Percentiles rank a stretch among this genome's conserved stretches.
phyloP scores from a whole-genome alignment of 208 protist species.

The Crithidia mellificae region DNA sequence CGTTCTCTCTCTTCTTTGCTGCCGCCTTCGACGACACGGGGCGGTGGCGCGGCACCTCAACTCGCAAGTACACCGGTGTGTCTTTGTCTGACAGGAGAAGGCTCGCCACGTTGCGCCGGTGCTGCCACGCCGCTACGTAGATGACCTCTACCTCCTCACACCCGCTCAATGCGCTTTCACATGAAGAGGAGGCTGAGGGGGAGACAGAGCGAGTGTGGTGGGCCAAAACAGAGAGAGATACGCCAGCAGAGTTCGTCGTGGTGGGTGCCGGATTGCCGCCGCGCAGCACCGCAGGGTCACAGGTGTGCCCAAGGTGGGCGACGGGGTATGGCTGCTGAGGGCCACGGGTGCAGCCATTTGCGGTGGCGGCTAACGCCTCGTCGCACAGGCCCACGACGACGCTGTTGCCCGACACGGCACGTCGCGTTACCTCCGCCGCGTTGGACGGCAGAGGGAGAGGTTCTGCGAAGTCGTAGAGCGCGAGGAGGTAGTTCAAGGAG shows the following conservation, averaged over 20 bases:
- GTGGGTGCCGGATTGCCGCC: too few species aligned
- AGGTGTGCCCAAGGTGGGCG: slow-evolving; percentile 26
- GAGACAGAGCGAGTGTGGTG: slow-evolving; percentile 1
- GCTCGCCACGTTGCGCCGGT: slow-evolving; percentile 15
- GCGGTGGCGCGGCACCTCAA: slow-evolving; percentile 20
- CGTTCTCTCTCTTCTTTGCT: too few species aligned
- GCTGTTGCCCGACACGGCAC: slow-evolving; percentile 12
- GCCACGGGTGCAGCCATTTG: slow-evolving; percentile 29
- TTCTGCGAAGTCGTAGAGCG: slow-evolving; percentile 25
- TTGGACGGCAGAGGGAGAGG: not conserved
- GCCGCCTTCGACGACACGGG: too few species aligned
- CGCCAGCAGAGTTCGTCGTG: slow-evolving; percentile 18
- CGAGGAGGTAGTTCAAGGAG: slow-evolving; percentile 58
- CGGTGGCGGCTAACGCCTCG: slow-evolving; percentile 12
- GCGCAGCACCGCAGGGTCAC: slow-evolving; percentile 7
- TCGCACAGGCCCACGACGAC: slow-evolving; percentile 35
- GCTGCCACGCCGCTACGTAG: slow-evolving; percentile 21
- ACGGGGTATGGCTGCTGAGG: slow-evolving; percentile 17
- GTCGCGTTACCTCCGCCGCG: not conserved
- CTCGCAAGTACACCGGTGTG: slow-evolving; percentile 15
- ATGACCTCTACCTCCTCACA: slow-evolving; percentile 4
- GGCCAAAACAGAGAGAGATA: slow-evolving; percentile 30
- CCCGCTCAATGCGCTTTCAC: not conserved
- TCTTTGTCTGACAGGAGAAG: slow-evolving; percentile 7
- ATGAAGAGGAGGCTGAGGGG: not conserved